phyloP scores from a whole-genome alignment of 2,329 filamentous ascomycete genomes.

The Domatiomyces catenatus region DNA sequence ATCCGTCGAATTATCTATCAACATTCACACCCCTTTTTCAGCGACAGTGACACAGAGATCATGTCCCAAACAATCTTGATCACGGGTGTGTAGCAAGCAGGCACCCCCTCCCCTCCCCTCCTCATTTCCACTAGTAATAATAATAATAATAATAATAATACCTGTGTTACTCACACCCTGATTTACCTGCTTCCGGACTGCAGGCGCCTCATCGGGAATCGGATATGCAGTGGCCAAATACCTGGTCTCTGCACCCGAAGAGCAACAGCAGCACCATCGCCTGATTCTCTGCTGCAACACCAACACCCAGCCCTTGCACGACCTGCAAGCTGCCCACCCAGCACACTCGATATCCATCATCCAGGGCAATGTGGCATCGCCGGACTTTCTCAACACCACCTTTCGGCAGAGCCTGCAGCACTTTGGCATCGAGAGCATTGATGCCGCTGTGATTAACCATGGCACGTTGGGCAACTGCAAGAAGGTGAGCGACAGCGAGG shows the following conservation, averaged over 20 bases:
- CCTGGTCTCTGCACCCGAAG: constrained; percentile 33
- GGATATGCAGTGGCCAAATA: constrained; percentile 45
- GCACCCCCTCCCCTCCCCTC: too few species aligned
- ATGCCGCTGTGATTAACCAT: constrained; percentile 80
- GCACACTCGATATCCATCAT: constrained; percentile 43
- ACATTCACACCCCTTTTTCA: too few species aligned
- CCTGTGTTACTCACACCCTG: background rate
- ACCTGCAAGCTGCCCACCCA: background rate
- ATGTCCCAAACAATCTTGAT: background rate
- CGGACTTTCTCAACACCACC: constrained; percentile 43
- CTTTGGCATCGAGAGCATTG: constrained; percentile 32
- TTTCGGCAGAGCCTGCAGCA: constrained; percentile 21
- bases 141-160: background rate
- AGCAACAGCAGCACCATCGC: constrained; percentile 34
- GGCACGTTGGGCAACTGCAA: constrained; percentile 63
- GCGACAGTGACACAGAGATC: background rate
- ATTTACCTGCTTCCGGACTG: too few species aligned
- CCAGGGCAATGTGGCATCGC: constrained; percentile 42
- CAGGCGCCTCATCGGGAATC: constrained; percentile 49
- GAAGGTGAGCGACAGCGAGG: constrained; percentile 49
- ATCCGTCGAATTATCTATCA: too few species aligned
- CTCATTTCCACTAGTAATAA: too few species aligned
- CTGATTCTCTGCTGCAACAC: constrained; percentile 31
- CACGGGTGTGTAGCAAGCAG: background rate
- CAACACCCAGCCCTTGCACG: background rate